A percentile compares a stretch with the other conserved stretches of the same genome.
Evolutionary conservation across 1,284 basidiomycete genomes (phyloP).

Genomic region (Apiotrichum domesticum): DNA sequence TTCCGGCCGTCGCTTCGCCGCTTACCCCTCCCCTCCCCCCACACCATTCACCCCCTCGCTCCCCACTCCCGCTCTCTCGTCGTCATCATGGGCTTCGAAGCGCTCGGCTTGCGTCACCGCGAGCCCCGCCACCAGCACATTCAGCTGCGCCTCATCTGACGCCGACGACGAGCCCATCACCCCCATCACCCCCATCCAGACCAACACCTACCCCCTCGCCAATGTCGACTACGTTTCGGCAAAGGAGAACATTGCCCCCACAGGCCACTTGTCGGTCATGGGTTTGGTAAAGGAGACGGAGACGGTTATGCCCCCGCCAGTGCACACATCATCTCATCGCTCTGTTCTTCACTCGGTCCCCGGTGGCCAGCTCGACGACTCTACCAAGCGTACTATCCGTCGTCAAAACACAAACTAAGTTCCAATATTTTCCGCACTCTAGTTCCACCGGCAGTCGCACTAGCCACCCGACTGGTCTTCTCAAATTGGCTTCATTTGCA

Average conservation of each 20-base stretch:
- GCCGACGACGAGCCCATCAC: constrained; percentile 46
- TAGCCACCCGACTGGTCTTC: neutral
- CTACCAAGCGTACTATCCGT: constrained; percentile 12
- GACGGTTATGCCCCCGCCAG: constrained; percentile 14
- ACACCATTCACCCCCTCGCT: constrained; percentile 32
- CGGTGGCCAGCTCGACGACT: neutral
- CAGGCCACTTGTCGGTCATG: constrained; percentile 8
- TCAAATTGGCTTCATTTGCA: constrained; percentile 1
- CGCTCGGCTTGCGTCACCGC: constrained; percentile 18
- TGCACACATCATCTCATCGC: constrained; percentile 9
- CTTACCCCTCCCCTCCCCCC: constrained; percentile 33
- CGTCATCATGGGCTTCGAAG: constrained; percentile 32
- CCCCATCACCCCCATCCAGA: constrained; percentile 43
- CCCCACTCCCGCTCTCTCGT: constrained; percentile 37
- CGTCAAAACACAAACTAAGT: constrained; percentile 31
- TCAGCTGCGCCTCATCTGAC: constrained; percentile 43
- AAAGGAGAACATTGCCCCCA: constrained; percentile 43
- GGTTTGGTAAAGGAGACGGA: constrained; percentile 12
- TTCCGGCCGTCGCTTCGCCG: constrained; percentile 49
- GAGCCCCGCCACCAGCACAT: constrained; percentile 32
- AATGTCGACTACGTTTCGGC: constrained; percentile 18
- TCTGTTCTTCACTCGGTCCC: constrained; percentile 26
- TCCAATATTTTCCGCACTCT: neutral
- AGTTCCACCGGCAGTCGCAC: neutral
- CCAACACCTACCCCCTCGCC: constrained; percentile 25